A percentile compares a stretch with the other conserved stretches of the same genome.
Evolutionary conservation across 2,329 filamentous ascomycete genomes (phyloP).

Genomic region (Dactylonectria estremocensis): DNA sequence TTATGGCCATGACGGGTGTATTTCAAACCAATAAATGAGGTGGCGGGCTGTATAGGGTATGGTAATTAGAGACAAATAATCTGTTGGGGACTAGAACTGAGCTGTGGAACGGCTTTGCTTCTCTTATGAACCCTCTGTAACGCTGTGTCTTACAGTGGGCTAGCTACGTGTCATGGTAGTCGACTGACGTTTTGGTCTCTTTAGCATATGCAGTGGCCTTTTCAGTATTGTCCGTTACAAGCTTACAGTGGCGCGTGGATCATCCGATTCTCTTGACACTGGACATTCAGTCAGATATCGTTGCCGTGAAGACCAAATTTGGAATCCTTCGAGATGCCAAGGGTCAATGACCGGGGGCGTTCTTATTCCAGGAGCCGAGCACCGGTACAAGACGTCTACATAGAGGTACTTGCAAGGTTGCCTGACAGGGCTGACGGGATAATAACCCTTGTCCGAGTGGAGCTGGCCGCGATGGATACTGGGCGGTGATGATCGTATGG

Average conservation of each 20-base stretch:
- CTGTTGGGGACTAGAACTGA: neutral
- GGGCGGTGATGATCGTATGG: too few species aligned
- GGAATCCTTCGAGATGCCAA: neutral
- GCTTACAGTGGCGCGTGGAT: slow-evolving; percentile 5
- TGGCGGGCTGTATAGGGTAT: neutral
- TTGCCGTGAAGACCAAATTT: neutral
- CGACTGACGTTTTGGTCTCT: neutral
- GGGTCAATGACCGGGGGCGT: neutral
- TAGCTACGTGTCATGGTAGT: neutral
- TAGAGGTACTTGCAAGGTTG: slow-evolving; percentile 6
- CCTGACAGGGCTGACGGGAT: slow-evolving; percentile 6
- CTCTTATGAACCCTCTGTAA: slow-evolving; percentile 4
- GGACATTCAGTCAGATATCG: neutral
- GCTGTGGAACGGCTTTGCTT: neutral
- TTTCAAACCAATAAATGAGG: neutral
- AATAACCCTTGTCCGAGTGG: neutral
- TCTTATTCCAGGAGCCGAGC: too few species aligned
- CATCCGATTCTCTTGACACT: neutral
- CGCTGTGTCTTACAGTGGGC: neutral
- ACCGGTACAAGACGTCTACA: neutral
- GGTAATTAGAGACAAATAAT: neutral
- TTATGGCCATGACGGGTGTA: neutral
- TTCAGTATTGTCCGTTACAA: neutral
- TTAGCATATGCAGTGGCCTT: neutral
- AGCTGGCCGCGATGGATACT: neutral